Evolutionary conservation across 176 grass and related monocot genomes (phyloP).

Genomic region (Puccinellia tenuiflora): DNA sequence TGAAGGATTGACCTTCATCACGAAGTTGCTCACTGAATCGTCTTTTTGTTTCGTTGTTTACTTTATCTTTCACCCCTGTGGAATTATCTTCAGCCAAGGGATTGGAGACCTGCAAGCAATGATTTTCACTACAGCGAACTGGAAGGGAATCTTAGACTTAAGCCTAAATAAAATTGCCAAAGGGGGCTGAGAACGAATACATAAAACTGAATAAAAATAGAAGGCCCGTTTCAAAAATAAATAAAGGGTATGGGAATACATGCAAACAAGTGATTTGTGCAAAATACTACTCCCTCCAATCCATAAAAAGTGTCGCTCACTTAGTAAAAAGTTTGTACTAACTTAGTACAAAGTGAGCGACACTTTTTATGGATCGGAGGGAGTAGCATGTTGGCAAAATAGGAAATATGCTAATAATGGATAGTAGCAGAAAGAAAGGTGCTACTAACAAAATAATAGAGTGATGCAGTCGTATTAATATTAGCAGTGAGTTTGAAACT

Average conservation of each 20-base stretch:
- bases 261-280: neutral
- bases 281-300: no score
- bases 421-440: slow-evolving; percentile 1
- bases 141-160: neutral
- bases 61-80: slow-evolving; percentile 24
- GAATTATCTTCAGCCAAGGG: slow-evolving; percentile 49
- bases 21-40: slow-evolving; percentile 79
- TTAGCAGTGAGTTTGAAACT: slow-evolving; percentile 24
- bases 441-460: slow-evolving; percentile 11
- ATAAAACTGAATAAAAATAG: neutral
- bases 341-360: no score
- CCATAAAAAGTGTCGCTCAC: no score
- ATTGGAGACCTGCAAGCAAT: slow-evolving; percentile 62
- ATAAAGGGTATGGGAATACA: neutral
- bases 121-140: neutral
- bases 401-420: slow-evolving; percentile 9
- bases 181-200: neutral
- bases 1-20: slow-evolving; percentile 80
- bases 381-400: no score
- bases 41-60: slow-evolving; percentile 55
- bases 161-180: neutral
- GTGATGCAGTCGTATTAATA: slow-evolving; percentile 16
- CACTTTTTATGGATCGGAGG: no score
- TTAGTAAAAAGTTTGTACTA: no score
- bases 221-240: neutral